Base-by-base conservation (phyloP, 1,139 yeast species). In the Pneumocystis canis region DNA sequence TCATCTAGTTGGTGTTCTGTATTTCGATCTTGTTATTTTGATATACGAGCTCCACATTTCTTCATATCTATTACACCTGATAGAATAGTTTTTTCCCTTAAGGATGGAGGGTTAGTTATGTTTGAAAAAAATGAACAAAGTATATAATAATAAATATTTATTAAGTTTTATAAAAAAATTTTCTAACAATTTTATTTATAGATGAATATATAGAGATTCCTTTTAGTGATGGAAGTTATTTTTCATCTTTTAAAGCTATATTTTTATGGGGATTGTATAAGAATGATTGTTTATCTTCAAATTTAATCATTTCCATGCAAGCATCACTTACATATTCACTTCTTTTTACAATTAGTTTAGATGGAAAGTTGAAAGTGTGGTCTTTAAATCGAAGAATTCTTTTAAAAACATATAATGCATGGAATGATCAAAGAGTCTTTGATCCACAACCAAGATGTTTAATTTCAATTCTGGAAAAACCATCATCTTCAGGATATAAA, bases 51-150 rank as follows among this genome's bases (percentile, higher is more conserved):
- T 9, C 65, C 65, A n/a, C 54, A 61, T 54, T 63, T 59, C 37
- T 60, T 63, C 59, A 54, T 62, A 35, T 61, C 63, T 16, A 39
- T 63, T 25, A 41, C 60, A 14, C 59, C 65, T 18, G 58, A 58
- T 9, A 59, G 33, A 40, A 58, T 63, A 20, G 40, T 63, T 37
- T 62, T 63, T 32, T 30, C 65, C 16, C 59, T 63, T 9, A 60
- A 63, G 35, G 64, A 63, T 41, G 65, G 65, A 16, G 64, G 65
- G 1, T 41, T 63, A 25, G 35, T 63, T 53, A 61, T 62, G 20
- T 59, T 63, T n/a, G 31, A 60, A 31, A 39, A 58, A 35, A 62
- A 59, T 56, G 62, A 62, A 30, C 58, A 57, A 20, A 35, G 41
- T 35, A 39, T 57, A 28, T 57, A 39, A 16, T 39, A 30, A 20